Base-by-base conservation (phyloP, 257 asterid genomes). In the Coffea canephora region DNA sequence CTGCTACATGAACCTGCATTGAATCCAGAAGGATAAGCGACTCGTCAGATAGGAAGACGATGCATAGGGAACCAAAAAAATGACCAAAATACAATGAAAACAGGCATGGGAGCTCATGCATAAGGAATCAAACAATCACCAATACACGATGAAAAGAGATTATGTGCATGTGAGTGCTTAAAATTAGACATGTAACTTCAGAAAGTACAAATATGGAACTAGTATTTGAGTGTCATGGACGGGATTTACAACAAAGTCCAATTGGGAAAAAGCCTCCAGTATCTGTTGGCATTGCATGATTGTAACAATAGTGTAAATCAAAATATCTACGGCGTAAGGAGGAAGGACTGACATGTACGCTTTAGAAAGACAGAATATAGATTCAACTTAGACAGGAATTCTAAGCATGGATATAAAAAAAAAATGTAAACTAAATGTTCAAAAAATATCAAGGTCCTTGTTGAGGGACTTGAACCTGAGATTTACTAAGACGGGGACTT, bases 1-100 rank as follows among this genome's bases (percentile, higher is more conserved):
- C 97, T 59, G 93, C 95, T 77, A 91, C 81, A 80, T 93, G 99
- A 80, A 95, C 98, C 99, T 95, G 96, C 66, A 66, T 62, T 64
- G 76, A 11, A 71, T 70, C 68, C 87, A 75, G 16, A 9, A 25
- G 50, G 39, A 25, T 59, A 62, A 72, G 36, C 73, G 48, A 4
- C 12, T 5, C 1, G n/a, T 59, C 59, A 54, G 8, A 11, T 16
- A 23, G 50, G 50, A 19, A 4, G 7, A 48, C 48, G 34, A 61
- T 52, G 49, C 31, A 21, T n/a, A 46, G 18, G 39, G 14, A 50
- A 16, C n/a, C 49, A 36, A 4, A 1, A 1, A 16, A 34, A 2
- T 21, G 23, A 72, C 13, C 12, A 25, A 0, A 9, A 39, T 12
- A 23, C 10, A 61, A 7, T 23, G 39, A 59, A 36, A 6, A 43